phyloP scores from a whole-genome alignment of 345 rosid genomes.

The Sonneratia alba region DNA sequence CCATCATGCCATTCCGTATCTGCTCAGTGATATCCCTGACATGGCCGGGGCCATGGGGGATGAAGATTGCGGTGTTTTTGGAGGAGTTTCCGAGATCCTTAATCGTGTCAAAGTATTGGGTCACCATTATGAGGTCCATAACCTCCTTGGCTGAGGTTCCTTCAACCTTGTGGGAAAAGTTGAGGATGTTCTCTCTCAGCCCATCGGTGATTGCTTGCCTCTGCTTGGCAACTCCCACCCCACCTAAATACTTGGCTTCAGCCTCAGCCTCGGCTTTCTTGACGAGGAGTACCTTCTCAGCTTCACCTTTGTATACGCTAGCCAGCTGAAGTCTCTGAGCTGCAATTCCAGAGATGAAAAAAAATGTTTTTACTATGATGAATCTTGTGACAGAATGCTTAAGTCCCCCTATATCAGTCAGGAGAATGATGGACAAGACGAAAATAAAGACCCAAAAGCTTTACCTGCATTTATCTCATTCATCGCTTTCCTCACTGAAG shows the following conservation, averaged over 20 bases:
- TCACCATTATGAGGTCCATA: constrained; percentile 95
- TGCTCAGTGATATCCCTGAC: constrained; percentile 80
- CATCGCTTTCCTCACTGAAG: constrained; percentile 96
- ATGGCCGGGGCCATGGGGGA: constrained; percentile 98
- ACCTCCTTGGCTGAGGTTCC: constrained; percentile 93
- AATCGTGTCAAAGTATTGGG: constrained; percentile 92
- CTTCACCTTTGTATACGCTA: constrained; percentile 97
- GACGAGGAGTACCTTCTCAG: constrained; percentile 80
- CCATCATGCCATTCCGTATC: constrained; percentile 88
- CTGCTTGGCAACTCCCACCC: constrained; percentile 95
- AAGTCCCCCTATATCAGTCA: not conserved
- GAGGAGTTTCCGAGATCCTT: constrained; percentile 90
- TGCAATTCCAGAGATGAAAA: constrained; percentile 21
- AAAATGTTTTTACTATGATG: not conserved
- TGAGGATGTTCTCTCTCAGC: constrained; percentile 84
- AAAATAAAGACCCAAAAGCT: not conserved
- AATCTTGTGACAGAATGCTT: not conserved
- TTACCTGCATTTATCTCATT: constrained; percentile 98
- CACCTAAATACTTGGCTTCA: constrained; percentile 90
- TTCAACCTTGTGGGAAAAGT: constrained; percentile 83
- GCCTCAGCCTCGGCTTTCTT: constrained; percentile 97
- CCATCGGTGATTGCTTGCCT: constrained; percentile 98
- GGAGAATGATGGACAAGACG: not conserved
- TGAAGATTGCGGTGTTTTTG: constrained; percentile 84
- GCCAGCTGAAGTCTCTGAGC: constrained; percentile 99